A percentile compares a stretch with the other conserved stretches of the same genome.
Evolutionary conservation across 1,139 yeast genomes (phyloP).

Genomic region (Candida labiduridarum): DNA sequence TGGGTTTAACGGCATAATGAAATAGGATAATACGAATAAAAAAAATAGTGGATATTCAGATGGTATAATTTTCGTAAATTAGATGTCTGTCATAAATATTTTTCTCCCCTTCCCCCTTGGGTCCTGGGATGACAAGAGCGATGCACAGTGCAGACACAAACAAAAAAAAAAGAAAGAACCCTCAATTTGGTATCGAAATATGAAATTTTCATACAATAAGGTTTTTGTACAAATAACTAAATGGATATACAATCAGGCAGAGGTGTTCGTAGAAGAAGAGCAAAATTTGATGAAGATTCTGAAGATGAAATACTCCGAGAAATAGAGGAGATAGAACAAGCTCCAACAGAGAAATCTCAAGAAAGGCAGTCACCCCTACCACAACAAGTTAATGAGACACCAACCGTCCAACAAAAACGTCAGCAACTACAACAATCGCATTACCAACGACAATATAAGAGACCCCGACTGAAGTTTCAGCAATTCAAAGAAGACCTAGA

Average conservation of each 20-base stretch:
- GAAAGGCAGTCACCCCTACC: not conserved
- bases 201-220: not conserved
- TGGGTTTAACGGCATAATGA: conserved; percentile 3
- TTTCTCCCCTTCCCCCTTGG: too few species aligned
- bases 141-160: not conserved
- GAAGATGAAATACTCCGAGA: conserved; percentile 1
- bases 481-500: conserved; percentile 49
- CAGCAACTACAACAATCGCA: not conserved
- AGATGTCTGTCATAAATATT: too few species aligned
- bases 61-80: not conserved
- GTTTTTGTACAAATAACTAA: not conserved
- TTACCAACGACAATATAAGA: conserved; percentile 5
- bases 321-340: not conserved
- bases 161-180: not conserved
- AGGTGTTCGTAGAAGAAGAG: conserved; percentile 23
- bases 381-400: not conserved
- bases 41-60: not conserved
- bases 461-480: conserved; percentile 41
- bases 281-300: not conserved
- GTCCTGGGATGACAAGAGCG: not conserved
- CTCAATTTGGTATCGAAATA: not conserved
- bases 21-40: not conserved
- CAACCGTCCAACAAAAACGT: not conserved
- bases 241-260: conserved; percentile 19
- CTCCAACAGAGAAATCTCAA: not conserved